Percentiles rank a stretch among this genome's conserved stretches.
phyloP scores from a whole-genome alignment of 1,139 yeast species.

The Yamadazyma triangularis region DNA sequence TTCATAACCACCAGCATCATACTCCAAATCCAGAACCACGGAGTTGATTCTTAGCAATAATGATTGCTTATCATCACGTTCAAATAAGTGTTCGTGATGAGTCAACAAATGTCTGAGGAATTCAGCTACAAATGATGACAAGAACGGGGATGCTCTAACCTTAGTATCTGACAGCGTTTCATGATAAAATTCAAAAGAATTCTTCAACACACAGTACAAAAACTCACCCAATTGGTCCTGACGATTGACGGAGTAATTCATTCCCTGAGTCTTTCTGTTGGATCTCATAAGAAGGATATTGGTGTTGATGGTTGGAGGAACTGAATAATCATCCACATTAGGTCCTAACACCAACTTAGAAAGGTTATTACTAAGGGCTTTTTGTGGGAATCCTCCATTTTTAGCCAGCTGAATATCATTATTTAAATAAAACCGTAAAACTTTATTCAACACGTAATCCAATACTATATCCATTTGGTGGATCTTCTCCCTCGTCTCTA shows the following conservation, averaged over 20 bases:
- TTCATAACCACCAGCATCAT: conserved; percentile 2
- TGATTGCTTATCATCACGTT: conserved; percentile 5
- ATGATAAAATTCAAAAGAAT: conserved; percentile 9
- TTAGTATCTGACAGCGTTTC: conserved; percentile 3
- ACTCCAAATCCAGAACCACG: conserved; percentile 8
- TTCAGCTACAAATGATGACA: conserved; percentile 8
- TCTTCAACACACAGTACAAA: conserved; percentile 14
- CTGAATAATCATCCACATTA: conserved; percentile 7
- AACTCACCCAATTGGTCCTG: conserved; percentile 14
- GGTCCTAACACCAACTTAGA: conserved; percentile 16
- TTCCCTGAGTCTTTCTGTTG: neutral
- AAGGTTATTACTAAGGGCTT: conserved; percentile 8
- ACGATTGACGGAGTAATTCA: conserved; percentile 4
- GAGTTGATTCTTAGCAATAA: conserved; percentile 5
- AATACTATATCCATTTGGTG: conserved; percentile 11
- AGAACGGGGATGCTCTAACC: conserved; percentile 2
- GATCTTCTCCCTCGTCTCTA: conserved; percentile 8
- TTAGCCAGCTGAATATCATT: conserved; percentile 8
- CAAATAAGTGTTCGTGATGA: conserved; percentile 3
- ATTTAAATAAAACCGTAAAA: conserved; percentile 7
- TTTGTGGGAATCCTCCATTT: conserved; percentile 11
- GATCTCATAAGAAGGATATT: conserved; percentile 8
- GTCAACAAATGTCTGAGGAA: conserved; percentile 5
- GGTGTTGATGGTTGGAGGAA: conserved; percentile 10
- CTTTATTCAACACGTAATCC: conserved; percentile 8